phyloP scores from a whole-genome alignment of 2,329 filamentous ascomycete species.

The Coccinonectria pachysandricola region DNA sequence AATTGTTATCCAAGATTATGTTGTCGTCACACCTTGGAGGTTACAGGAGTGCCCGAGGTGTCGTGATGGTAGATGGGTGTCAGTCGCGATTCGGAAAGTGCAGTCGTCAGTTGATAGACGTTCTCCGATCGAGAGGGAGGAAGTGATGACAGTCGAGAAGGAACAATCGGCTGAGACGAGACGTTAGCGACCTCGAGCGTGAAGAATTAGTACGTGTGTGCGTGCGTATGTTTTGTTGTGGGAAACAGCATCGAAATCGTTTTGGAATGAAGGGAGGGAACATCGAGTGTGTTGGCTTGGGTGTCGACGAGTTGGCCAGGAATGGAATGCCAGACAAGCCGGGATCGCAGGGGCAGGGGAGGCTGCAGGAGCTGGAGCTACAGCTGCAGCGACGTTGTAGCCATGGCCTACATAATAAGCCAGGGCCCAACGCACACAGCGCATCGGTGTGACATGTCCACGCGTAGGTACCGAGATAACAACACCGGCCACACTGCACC shows the following conservation, averaged over 20 bases:
- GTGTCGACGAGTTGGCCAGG: constrained; percentile 8
- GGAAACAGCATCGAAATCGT: constrained; percentile 11
- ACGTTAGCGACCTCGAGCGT: constrained; percentile 12
- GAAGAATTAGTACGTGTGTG: constrained; percentile 4
- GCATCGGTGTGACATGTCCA: too few species aligned
- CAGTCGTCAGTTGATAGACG: too few species aligned
- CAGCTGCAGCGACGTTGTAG: too few species aligned
- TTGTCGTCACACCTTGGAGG: too few species aligned
- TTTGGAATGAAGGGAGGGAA: constrained; percentile 20
- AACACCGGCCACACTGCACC: too few species aligned
- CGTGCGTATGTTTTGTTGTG: constrained; percentile 11
- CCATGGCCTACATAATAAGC: too few species aligned
- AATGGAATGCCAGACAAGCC: constrained; percentile 10
- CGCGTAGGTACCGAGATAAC: too few species aligned
- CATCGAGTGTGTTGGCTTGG: constrained; percentile 8
- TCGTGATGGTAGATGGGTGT: too few species aligned
- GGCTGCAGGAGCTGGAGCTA: constrained; percentile 5
- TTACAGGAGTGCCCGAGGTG: too few species aligned
- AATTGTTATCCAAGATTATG: constrained; percentile 17
- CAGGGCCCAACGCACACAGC: too few species aligned
- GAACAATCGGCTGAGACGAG: constrained; percentile 11
- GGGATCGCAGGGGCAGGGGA: constrained; percentile 8
- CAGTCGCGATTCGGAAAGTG: too few species aligned
- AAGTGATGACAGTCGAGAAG: constrained; percentile 4
- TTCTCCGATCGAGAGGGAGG: too few species aligned